A percentile compares a stretch with the other conserved stretches of the same genome.
Conservation (phyloP, 495 filamentous ascomycete genomes). For the Trichoderma parareesei region DNA sequence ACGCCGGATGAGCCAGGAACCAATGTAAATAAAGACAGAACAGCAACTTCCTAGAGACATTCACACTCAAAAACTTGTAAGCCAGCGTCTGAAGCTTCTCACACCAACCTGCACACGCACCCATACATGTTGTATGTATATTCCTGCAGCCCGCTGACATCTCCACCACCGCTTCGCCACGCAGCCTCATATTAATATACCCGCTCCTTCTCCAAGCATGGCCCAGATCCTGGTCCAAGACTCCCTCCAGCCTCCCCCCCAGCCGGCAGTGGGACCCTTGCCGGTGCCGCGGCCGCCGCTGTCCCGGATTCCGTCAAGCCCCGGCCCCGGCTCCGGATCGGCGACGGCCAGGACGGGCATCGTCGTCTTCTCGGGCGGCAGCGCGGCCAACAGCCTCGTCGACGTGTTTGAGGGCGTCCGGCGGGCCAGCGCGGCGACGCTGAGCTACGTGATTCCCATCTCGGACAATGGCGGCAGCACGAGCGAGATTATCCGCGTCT, state of each 20-base stretch:
- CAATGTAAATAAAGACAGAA: neutral
- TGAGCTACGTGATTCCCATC: slow-evolving; percentile 87
- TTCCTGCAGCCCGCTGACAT: too few species aligned
- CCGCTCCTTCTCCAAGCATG: too few species aligned
- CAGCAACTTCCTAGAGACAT: neutral
- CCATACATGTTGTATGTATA: too few species aligned
- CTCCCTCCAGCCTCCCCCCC: neutral
- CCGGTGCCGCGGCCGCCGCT: neutral
- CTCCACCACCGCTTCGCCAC: too few species aligned
- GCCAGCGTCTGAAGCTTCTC: too few species aligned
- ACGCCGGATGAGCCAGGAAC: neutral
- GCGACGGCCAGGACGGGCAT: slow-evolving; percentile 34
- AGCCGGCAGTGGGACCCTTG: too few species aligned
- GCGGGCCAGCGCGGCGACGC: slow-evolving; percentile 51
- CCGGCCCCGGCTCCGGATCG: neutral
- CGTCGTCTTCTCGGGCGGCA: slow-evolving; percentile 81
- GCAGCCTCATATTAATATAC: too few species aligned
- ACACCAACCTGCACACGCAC: too few species aligned
- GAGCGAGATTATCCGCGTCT: slow-evolving; percentile 83
- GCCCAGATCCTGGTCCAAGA: neutral
- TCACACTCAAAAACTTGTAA: neutral
- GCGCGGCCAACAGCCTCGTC: slow-evolving; percentile 86
- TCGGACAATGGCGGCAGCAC: slow-evolving; percentile 92
- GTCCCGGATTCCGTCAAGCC: neutral
- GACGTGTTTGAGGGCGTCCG: slow-evolving; percentile 76